Evolutionary conservation across 176 grass and related monocot genomes (phyloP).

Genomic region (Chrysopogon serrulatus): DNA sequence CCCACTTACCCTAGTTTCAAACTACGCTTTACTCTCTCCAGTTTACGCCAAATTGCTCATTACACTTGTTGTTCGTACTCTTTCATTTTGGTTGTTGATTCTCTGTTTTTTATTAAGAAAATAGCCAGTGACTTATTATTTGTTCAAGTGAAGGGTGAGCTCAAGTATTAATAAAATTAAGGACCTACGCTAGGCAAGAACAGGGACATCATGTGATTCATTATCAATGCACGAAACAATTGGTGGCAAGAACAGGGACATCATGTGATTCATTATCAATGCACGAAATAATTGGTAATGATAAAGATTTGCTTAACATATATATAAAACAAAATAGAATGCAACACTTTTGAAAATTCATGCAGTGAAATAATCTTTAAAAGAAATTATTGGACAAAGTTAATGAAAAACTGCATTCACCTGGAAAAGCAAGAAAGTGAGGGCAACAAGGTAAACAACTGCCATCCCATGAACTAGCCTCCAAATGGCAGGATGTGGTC

Average conservation of each 20-base stretch:
- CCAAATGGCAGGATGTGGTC: constrained; percentile 98
- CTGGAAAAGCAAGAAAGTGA: constrained; percentile 99
- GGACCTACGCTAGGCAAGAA: background rate
- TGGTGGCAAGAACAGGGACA: background rate
- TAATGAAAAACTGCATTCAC: constrained; percentile 32
- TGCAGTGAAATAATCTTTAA: constrained; percentile 1
- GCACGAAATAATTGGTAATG: background rate
- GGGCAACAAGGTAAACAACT: constrained; percentile 93
- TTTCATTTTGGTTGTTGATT: background rate
- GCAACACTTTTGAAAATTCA: background rate
- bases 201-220: too few relatives aligned
- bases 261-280: background rate
- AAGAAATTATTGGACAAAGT: background rate
- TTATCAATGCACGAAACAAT: too few relatives aligned
- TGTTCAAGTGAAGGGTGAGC: background rate
- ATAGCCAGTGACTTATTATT: background rate
- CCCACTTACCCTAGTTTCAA: too few relatives aligned
- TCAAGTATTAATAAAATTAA: background rate
- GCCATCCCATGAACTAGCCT: constrained; percentile 94
- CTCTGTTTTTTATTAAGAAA: background rate
- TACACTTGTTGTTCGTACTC: background rate
- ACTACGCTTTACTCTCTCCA: background rate
- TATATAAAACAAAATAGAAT: background rate
- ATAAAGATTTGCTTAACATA: background rate
- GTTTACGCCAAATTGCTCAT: background rate